Evolutionary conservation across 441 rosid genomes (phyloP).

Genomic region (Erodium texanum): DNA sequence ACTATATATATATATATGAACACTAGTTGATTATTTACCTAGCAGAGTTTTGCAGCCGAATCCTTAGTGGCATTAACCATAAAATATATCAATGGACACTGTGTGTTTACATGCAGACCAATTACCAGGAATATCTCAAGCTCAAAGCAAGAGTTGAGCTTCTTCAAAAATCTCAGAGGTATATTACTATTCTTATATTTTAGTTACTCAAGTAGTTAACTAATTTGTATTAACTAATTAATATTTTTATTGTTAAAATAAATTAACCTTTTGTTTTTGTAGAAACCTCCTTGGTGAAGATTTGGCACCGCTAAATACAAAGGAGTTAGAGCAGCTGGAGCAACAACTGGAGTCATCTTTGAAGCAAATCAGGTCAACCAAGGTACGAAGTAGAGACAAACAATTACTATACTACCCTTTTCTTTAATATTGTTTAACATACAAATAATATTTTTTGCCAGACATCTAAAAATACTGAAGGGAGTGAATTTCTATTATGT

Average conservation of each 20-base stretch:
- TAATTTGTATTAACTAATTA: too few species aligned
- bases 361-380: conserved; percentile 47
- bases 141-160: conserved; percentile 42
- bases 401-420: background rate
- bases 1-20: too few species aligned
- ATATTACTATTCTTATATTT: background rate
- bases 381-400: conserved; percentile 20
- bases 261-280: background rate
- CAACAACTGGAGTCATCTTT: conserved; percentile 45
- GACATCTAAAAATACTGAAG: too few species aligned
- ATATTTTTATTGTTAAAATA: background rate
- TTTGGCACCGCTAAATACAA: conserved; percentile 35
- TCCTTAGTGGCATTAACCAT: too few species aligned
- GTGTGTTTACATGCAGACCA: conserved; percentile 25
- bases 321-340: conserved; percentile 60
- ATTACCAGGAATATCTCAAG: conserved; percentile 49
- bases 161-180: conserved; percentile 51
- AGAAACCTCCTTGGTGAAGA: conserved; percentile 67
- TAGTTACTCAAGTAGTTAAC: too few species aligned
- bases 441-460: too few species aligned
- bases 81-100: too few species aligned
- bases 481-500: too few species aligned
- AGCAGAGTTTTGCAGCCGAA: too few species aligned
- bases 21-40: too few species aligned
- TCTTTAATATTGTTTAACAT: too few species aligned